A percentile compares a stretch with the other conserved stretches of the same genome.
Conservation (phyloP, 169 alveolate genomes). For the Eimeria praecox region DNA sequence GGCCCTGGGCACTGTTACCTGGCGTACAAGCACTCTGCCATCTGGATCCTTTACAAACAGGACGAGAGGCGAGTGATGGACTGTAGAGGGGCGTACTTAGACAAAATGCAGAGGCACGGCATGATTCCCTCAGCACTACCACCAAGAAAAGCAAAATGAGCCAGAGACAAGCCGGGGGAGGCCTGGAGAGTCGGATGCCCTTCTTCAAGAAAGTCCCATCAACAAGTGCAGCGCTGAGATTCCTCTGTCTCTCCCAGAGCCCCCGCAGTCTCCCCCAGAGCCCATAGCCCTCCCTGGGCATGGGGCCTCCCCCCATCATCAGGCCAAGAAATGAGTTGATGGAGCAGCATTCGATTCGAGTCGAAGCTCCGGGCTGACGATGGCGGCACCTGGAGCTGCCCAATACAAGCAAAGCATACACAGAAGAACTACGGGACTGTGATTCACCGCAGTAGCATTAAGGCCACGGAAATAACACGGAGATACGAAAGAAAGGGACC, state of each 20-base stretch:
- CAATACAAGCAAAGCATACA: background rate
- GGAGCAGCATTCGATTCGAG: constrained; percentile 29
- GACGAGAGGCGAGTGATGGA: background rate
- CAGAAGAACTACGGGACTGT: background rate
- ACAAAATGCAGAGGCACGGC: background rate
- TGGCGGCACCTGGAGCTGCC: background rate
- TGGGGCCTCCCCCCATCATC: constrained; percentile 12
- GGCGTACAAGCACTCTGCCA: background rate
- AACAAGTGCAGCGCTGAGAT: background rate
- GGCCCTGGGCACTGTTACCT: background rate
- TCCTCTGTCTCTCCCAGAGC: too few species aligned
- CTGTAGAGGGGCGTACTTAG: background rate
- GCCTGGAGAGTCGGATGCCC: background rate
- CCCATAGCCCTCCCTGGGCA: background rate
- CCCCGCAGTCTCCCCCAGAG: background rate
- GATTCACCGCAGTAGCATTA: background rate
- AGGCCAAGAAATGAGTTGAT: background rate
- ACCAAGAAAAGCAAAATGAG: background rate
- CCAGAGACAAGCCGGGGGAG: background rate
- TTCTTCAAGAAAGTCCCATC: background rate
- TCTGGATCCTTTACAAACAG: background rate
- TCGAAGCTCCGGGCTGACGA: background rate
- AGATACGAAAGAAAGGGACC: background rate
- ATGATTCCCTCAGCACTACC: background rate
- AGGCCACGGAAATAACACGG: background rate